Evolutionary conservation across 164 flowering plant species (phyloP).

Genomic region (Protea cynaroides): DNA sequence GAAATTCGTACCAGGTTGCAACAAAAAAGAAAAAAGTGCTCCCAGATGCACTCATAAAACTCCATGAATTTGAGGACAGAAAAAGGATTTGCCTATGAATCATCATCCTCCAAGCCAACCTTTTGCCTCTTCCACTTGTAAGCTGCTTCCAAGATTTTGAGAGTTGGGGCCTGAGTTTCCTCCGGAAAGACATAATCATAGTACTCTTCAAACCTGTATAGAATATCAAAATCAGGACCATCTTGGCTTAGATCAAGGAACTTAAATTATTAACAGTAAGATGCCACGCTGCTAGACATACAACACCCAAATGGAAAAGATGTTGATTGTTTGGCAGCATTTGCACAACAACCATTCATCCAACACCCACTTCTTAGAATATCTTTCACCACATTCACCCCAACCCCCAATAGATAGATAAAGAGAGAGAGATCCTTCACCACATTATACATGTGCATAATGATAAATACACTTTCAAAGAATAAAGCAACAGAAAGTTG

Average conservation of each 20-base stretch:
- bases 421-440: no score
- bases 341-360: not conserved
- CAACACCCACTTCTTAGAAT: not conserved
- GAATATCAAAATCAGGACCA: not conserved
- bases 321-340: not conserved
- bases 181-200: constrained; percentile 84
- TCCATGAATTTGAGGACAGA: not conserved
- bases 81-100: constrained; percentile 16
- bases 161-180: constrained; percentile 57
- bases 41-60: not conserved
- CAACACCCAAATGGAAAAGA: not conserved
- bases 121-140: constrained; percentile 87
- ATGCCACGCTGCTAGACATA: no score
- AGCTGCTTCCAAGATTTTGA: constrained; percentile 83
- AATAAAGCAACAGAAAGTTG: not conserved
- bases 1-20: no score
- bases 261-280: no score
- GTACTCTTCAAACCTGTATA: constrained; percentile 51
- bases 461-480: not conserved
- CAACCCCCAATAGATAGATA: no score
- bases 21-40: no score
- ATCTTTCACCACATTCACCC: not conserved
- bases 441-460: no score
- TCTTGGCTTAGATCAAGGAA: no score
- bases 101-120: constrained; percentile 32